These are phyloP conservation scores for Monascus ruber DNA, from an alignment of 2,329 filamentous ascomycete species.

Conservation along the genomic window DNA sequence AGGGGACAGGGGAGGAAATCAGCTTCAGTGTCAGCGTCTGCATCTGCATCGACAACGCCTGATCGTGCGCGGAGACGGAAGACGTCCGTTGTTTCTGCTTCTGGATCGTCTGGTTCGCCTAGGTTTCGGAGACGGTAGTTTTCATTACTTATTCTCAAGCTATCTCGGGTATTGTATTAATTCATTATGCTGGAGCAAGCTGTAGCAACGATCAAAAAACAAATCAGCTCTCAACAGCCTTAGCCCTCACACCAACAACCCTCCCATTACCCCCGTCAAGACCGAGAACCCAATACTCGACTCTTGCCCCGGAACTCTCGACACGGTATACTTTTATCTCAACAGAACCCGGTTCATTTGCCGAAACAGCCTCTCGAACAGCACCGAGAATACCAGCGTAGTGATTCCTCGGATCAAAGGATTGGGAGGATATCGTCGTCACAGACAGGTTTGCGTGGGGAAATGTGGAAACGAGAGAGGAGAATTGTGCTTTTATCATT, in stretches of 20 bases:
- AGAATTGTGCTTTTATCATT: conserved; percentile 54
- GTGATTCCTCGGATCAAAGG: conserved; percentile 62
- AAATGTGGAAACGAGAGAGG: conserved; percentile 44
- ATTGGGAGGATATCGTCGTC: conserved; percentile 30
- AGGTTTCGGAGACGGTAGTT: too few species aligned
- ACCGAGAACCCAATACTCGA: conserved; percentile 71
- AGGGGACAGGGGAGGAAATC: too few species aligned
- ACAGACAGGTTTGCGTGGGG: neutral
- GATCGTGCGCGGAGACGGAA: too few species aligned
- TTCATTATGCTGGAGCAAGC: too few species aligned
- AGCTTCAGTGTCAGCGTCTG: too few species aligned
- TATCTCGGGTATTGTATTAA: too few species aligned
- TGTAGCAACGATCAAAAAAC: neutral
- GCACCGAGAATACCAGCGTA: conserved; percentile 47
- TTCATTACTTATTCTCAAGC: too few species aligned
- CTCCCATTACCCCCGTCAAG: conserved; percentile 46
- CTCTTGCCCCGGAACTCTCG: conserved; percentile 48
- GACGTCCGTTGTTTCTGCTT: too few species aligned
- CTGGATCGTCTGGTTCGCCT: too few species aligned
- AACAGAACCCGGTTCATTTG: conserved; percentile 36
- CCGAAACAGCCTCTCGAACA: conserved; percentile 35
- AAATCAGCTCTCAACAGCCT: conserved; percentile 58
- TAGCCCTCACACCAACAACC: conserved; percentile 66
- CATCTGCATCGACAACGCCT: too few species aligned
- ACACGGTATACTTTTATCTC: conserved; percentile 69